Percentiles rank a stretch among this genome's conserved stretches.
These are phyloP conservation scores for Chaetoceros tenuissimus DNA, from an alignment of 108 stramenopile species.

Conservation along the genomic window DNA sequence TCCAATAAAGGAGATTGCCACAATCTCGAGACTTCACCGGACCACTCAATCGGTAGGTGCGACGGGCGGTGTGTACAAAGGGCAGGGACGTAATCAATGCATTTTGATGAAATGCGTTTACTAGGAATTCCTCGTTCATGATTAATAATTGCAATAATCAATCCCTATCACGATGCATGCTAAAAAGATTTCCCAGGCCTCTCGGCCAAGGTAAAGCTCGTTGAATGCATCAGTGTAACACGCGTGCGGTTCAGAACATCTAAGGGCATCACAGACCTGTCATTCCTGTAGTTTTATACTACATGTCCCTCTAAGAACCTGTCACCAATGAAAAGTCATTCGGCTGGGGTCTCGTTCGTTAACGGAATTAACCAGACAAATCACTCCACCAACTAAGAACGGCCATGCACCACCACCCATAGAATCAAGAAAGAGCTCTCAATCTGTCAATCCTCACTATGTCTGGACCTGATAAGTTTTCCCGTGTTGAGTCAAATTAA, in stretches of 20 bases:
- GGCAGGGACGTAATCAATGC: conserved; percentile 21
- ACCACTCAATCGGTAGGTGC: conserved; percentile 22
- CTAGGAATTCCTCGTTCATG: conserved; percentile 84
- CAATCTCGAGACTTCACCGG: conserved; percentile 51
- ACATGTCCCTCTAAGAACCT: conserved; percentile 95
- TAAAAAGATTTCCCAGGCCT: conserved; percentile 98
- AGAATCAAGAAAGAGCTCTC: conserved; percentile 84
- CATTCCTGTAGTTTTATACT: conserved; percentile 94
- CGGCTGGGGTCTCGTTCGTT: too few species aligned
- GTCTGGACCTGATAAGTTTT: conserved; percentile 76
- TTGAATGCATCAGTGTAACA: conserved; percentile 96
- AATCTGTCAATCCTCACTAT: conserved; percentile 84
- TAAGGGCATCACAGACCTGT: conserved; percentile 99
- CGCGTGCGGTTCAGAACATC: conserved; percentile 98
- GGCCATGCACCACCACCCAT: conserved; percentile 76
- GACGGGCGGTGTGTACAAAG: conserved; percentile 13
- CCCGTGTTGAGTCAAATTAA: conserved; percentile 83
- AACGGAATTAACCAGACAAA: conserved; percentile 71
- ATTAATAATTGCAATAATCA: too few species aligned
- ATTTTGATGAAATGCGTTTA: conserved; percentile 76
- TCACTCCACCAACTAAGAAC: conserved; percentile 77
- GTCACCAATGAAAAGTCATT: conserved; percentile 63
- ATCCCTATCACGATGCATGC: too few species aligned
- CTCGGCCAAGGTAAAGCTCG: conserved; percentile 88
- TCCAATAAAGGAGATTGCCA: background rate